Conservation (phyloP, 148 eudicot species). For the Cornus suecica region DNA sequence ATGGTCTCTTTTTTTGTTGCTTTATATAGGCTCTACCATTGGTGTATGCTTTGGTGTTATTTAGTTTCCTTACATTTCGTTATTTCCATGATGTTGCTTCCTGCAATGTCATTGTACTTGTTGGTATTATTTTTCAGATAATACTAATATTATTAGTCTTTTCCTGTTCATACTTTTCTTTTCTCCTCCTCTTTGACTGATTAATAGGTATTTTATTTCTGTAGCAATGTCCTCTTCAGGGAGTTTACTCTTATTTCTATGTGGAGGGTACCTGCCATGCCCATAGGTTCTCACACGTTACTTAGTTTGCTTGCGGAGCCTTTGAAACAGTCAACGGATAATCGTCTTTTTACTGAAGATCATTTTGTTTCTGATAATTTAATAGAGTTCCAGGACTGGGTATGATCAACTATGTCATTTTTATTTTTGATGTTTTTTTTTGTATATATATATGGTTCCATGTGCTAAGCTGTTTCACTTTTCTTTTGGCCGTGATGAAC, state of each 20-base stretch:
- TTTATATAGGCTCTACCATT: neutral
- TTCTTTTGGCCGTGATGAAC: constrained; percentile 6
- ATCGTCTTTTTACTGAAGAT: constrained; percentile 47
- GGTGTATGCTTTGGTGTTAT: neutral
- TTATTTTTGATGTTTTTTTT: too few relatives aligned
- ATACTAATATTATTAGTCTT: neutral
- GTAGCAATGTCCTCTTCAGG: constrained; percentile 84
- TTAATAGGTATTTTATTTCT: constrained; percentile 1
- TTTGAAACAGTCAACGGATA: constrained; percentile 68
- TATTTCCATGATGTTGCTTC: neutral
- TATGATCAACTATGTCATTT: constrained; percentile 33
- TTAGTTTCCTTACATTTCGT: too few relatives aligned
- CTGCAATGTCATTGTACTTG: neutral
- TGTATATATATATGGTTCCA: constrained; percentile 9
- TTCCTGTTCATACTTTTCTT: neutral
- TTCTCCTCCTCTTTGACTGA: neutral
- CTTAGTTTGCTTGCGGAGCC: constrained; percentile 97
- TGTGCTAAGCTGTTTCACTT: constrained; percentile 1
- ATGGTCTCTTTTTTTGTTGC: too few relatives aligned
- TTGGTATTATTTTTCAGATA: neutral
- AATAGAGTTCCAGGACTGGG: constrained; percentile 92
- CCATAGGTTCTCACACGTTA: constrained; percentile 84
- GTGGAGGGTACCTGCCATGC: constrained; percentile 97
- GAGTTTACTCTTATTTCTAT: constrained; percentile 93
- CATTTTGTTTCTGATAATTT: constrained; percentile 59